Evolutionary conservation across 257 asterid species (phyloP).

Genomic region (Nicotiana paniculata): DNA sequence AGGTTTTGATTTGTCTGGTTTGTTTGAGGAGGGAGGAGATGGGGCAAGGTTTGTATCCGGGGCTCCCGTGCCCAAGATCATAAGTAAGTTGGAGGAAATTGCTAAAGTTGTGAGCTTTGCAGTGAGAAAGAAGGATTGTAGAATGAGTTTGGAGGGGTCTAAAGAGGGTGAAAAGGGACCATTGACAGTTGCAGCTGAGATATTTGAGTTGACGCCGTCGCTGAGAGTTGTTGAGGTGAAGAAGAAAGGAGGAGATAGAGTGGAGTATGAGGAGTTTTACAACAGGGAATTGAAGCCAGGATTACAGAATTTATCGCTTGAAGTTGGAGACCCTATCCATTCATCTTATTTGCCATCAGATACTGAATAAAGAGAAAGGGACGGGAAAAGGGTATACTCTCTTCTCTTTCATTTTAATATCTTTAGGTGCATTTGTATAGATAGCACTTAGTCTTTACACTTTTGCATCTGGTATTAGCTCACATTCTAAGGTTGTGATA

Average conservation of each 20-base stretch:
- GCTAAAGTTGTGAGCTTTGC: slow-evolving; percentile 82
- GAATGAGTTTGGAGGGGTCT: slow-evolving; percentile 77
- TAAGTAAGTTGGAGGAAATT: slow-evolving; percentile 79
- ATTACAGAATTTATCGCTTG: slow-evolving; percentile 43
- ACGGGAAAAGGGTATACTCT: slow-evolving; percentile 27
- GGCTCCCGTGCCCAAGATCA: slow-evolving; percentile 67
- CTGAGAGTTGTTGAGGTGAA: slow-evolving; percentile 85
- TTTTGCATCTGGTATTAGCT: slow-evolving; percentile 7
- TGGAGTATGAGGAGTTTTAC: slow-evolving; percentile 71
- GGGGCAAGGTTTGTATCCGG: slow-evolving; percentile 67
- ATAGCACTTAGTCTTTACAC: slow-evolving; percentile 4
- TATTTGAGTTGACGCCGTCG: slow-evolving; percentile 79
- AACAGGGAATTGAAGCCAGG: slow-evolving; percentile 68
- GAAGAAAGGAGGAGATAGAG: slow-evolving; percentile 78
- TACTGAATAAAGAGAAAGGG: slow-evolving; percentile 36
- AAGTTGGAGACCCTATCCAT: slow-evolving; percentile 21
- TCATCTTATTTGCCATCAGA: slow-evolving; percentile 48
- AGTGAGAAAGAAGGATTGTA: slow-evolving; percentile 86
- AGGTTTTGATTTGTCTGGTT: slow-evolving; percentile 81
- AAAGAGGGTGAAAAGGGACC: slow-evolving; percentile 89
- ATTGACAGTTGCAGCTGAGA: slow-evolving; percentile 84
- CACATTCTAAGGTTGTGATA: slow-evolving; percentile 20
- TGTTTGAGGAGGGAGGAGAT: slow-evolving; percentile 78
- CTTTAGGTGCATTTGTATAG: not conserved
- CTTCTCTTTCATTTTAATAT: slow-evolving; percentile 10